phyloP scores from a whole-genome alignment of 192 early-diverging fungal species.

The Coemansia sp. region DNA sequence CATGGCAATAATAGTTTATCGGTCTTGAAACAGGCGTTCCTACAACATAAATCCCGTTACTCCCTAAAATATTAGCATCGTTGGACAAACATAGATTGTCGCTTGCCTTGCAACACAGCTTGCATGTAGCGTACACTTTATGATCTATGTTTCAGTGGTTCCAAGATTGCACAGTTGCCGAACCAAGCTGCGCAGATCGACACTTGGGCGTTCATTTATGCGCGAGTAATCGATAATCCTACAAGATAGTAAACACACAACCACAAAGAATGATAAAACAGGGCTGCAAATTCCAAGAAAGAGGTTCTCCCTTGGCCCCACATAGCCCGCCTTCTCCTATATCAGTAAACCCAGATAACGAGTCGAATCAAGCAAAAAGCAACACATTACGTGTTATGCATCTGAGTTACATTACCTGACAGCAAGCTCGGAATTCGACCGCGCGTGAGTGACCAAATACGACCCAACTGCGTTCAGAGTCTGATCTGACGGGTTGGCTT shows the following conservation, averaged over 20 bases:
- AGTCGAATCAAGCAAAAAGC: not conserved
- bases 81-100: not conserved
- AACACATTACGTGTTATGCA: not conserved
- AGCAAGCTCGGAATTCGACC: conserved; percentile 26
- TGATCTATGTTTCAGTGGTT: not conserved
- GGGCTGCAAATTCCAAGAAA: too few species aligned
- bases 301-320: not conserved
- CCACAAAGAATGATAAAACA: not conserved
- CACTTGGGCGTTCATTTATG: not conserved
- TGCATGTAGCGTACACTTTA: not conserved
- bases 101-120: too few species aligned
- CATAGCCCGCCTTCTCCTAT: not conserved
- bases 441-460: conserved; percentile 10
- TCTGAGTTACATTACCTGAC: conserved; percentile 36
- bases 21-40: too few species aligned
- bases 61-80: not conserved
- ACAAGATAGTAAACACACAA: not conserved
- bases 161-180: conserved; percentile 12
- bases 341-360: not conserved
- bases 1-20: too few species aligned
- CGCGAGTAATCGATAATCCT: conserved; percentile 13
- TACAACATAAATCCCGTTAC: too few species aligned
- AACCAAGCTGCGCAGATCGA: conserved; percentile 4
- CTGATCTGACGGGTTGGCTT: not conserved
- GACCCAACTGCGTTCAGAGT: conserved; percentile 13